Conservation (phyloP, 1,284 basidiomycete genomes). For the Microstroma glucosiphilum region DNA sequence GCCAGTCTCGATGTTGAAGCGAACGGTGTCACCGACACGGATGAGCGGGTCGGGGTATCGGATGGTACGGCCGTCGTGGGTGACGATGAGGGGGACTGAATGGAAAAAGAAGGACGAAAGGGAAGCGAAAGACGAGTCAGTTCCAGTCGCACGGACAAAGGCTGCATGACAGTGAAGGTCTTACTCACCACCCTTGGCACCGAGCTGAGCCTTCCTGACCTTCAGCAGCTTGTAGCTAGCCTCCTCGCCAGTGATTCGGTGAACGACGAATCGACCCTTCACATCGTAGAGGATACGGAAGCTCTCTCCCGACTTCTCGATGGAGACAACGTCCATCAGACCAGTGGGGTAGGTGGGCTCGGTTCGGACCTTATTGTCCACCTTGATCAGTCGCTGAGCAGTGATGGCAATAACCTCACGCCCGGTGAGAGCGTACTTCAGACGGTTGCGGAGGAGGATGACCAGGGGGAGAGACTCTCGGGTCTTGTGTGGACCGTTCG, state of each 20-base stretch:
- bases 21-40: conserved; percentile 95
- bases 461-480: conserved; percentile 75
- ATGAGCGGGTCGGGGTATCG: conserved; percentile 96
- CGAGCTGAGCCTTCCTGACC: conserved; percentile 85
- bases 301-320: conserved; percentile 98
- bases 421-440: conserved; percentile 97
- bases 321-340: conserved; percentile 95
- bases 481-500: conserved; percentile 97
- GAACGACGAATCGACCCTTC: conserved; percentile 94
- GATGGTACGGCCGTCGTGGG: conserved; percentile 98
- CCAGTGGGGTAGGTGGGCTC: conserved; percentile 94
- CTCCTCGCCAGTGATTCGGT: conserved; percentile 98
- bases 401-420: conserved; percentile 93
- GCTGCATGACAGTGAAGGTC: neutral
- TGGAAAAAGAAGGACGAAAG: neutral
- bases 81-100: conserved; percentile 82
- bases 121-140: too few relatives aligned
- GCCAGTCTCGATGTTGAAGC: conserved; percentile 88
- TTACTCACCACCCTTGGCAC: conserved; percentile 66
- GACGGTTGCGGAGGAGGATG: conserved; percentile 89
- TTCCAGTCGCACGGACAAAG: too few relatives aligned
- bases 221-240: conserved; percentile 97
- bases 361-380: conserved; percentile 97
- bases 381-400: conserved; percentile 94
- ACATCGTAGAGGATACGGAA: conserved; percentile 99